Evolutionary conservation across 345 rosid species (phyloP), one percentile per base, ranked within the genome.

Genomic region (Sisymbrium altissimum): DNA sequence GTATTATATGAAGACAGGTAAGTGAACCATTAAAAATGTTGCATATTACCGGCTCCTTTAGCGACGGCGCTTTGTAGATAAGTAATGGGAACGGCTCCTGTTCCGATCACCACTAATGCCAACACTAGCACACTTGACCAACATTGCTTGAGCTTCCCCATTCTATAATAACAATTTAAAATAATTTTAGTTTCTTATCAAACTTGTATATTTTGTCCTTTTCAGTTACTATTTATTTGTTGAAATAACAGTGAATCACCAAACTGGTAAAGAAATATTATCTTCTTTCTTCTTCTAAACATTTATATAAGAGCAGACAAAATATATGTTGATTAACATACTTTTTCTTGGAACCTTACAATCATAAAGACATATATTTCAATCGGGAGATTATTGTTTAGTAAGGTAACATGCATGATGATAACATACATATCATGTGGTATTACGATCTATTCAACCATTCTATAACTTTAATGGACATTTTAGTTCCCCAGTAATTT

Each of bases 31-130:
- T 29, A 32, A n/a, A n/a, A n/a, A 32, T 32, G 30, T 39, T 14
- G 74, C 43, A 45, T 57, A 36, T 56, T 66, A 93, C 98, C 98
- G 32, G 94, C 98, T 84, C 97, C 97, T 80, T 84, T 89, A n/a
- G 86, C 84, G 1, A 86, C 92, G 41, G 92, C 98, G 70, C 74
- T 88, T 19, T 70, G 76, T 48, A 91, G 85, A 74, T 81, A 83
- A 29, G 94, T 88, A 53, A 89, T 93, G 53, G 66, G 83, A 5
- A 85, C 91, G 13, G 79, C 74, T 52, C 73, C 67, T 53, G 78
- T 64, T n/a, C 88, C 92, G 75, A 76, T 76, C 27, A 76, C 32
- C 52, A 45, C 12, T 23, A 76, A 8, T 25, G 74, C 44, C 52
- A 76, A 69, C 36, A 69, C 66, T 54, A 69, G 48, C 35, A 76